These are phyloP conservation scores for Rhodotorula sphaerocarpa DNA, from an alignment of 768 basidiomycete species.

Conservation along the genomic window DNA sequence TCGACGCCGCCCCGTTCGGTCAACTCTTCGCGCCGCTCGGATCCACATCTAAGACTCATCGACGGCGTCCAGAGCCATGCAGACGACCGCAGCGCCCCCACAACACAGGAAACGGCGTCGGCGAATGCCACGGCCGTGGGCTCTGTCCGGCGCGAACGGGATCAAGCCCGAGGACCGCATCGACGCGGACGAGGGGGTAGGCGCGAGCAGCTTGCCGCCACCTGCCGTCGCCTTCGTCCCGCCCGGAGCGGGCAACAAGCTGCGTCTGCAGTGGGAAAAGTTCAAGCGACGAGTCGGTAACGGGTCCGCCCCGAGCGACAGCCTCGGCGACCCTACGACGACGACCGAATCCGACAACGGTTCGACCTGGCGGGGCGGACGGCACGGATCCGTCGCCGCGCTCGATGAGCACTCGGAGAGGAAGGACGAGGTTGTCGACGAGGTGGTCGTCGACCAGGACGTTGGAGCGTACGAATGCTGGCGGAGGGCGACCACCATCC, in stretches of 20 bases:
- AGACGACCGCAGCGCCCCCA: no score
- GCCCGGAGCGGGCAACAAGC: constrained; percentile 18
- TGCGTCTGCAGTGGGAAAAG: constrained; percentile 48
- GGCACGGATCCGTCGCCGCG: constrained; percentile 35
- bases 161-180: no score
- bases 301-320: constrained; percentile 48
- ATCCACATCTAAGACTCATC: no score
- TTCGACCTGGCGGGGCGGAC: constrained; percentile 26
- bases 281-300: constrained; percentile 55
- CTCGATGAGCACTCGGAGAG: constrained; percentile 39
- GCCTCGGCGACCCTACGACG: constrained; percentile 31
- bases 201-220: constrained; percentile 12
- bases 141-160: no score
- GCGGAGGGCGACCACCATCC: constrained; percentile 50
- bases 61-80: no score
- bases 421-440: constrained; percentile 46
- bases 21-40: no score
- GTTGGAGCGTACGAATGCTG: constrained; percentile 41
- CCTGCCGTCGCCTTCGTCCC: constrained; percentile 30
- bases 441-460: constrained; percentile 65
- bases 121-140: no score
- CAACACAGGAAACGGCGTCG: no score
- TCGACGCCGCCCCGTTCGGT: no score
- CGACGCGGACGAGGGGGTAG: no score
- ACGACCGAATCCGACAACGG: constrained; percentile 22